Percentiles rank a stretch among this genome's conserved stretches.
Evolutionary conservation across 176 grass and related monocot species (phyloP).

Genomic region (Leersia perrieri): DNA sequence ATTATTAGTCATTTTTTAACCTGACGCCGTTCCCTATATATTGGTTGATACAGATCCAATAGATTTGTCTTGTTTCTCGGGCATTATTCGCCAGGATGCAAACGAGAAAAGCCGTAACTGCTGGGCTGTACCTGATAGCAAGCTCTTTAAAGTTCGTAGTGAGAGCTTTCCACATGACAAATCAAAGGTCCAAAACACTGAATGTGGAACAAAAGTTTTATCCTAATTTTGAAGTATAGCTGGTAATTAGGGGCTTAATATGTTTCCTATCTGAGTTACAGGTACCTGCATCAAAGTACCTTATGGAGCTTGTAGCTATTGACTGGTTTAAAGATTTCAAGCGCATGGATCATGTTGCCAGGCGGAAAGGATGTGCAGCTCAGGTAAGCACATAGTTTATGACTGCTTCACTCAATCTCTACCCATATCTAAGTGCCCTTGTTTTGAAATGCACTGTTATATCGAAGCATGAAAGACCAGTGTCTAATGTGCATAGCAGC

Average conservation of each 20-base stretch:
- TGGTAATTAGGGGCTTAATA: slow-evolving; percentile 23
- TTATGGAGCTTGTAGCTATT: slow-evolving; percentile 76
- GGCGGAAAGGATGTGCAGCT: slow-evolving; percentile 57
- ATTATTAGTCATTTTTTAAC: slow-evolving; percentile 16
- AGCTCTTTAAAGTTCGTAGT: slow-evolving; percentile 92
- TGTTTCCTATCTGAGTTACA: slow-evolving; percentile 40
- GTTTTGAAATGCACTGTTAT: slow-evolving; percentile 8
- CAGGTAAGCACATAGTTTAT: slow-evolving; percentile 49
- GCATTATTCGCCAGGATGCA: slow-evolving; percentile 62
- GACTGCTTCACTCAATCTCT: not conserved
- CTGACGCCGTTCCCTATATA: slow-evolving; percentile 22
- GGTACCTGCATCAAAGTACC: slow-evolving; percentile 79
- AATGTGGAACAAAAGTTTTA: not conserved
- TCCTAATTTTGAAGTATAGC: slow-evolving; percentile 14
- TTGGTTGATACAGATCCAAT: slow-evolving; percentile 49
- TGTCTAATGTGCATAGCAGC: slow-evolving; percentile 9
- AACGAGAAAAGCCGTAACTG: slow-evolving; percentile 81
- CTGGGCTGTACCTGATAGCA: slow-evolving; percentile 77
- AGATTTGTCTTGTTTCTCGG: slow-evolving; percentile 78
- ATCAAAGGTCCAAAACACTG: slow-evolving; percentile 66
- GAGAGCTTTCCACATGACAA: slow-evolving; percentile 83
- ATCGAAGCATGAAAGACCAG: not conserved
- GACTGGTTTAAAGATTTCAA: slow-evolving; percentile 81
- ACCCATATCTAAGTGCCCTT: not conserved
- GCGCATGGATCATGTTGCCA: slow-evolving; percentile 91